Percentiles rank a stretch among this genome's conserved stretches.
phyloP scores from a whole-genome alignment of 2,329 filamentous ascomycete genomes.

The Epichloe typhina region DNA sequence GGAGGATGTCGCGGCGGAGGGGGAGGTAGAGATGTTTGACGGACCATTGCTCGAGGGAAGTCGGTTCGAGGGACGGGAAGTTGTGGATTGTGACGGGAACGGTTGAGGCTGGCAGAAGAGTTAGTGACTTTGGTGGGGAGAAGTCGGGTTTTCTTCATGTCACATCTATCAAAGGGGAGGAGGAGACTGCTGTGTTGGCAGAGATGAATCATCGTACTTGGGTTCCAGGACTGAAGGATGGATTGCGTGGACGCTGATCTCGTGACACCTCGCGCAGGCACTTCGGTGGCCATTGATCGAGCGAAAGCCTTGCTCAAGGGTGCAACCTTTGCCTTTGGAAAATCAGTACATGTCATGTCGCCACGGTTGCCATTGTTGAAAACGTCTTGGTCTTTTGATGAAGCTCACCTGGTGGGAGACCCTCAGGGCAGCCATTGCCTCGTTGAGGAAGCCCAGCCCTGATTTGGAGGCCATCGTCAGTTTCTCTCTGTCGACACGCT shows the following conservation, averaged over 20 bases:
- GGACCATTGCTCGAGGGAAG: slow-evolving; percentile 63
- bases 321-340: slow-evolving; percentile 16
- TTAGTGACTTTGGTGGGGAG: background rate
- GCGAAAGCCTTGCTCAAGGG: slow-evolving; percentile 28
- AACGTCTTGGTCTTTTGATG: background rate
- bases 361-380: background rate
- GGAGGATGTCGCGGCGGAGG: slow-evolving; percentile 84
- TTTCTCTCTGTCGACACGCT: background rate
- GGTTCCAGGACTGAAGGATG: slow-evolving; percentile 30
- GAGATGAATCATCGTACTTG: slow-evolving; percentile 20
- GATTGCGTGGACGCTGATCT: slow-evolving; percentile 20
- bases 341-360: background rate
- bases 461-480: slow-evolving; percentile 16
- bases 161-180: background rate
- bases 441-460: slow-evolving; percentile 35
- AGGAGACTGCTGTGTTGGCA: background rate
- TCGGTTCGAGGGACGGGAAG: slow-evolving; percentile 82
- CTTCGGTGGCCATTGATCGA: slow-evolving; percentile 44
- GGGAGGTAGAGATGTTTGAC: slow-evolving; percentile 76
- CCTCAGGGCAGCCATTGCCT: slow-evolving; percentile 38
- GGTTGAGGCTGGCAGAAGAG: slow-evolving; percentile 32
- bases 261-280: slow-evolving; percentile 25
- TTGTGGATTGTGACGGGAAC: slow-evolving; percentile 77
- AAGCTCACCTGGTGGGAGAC: slow-evolving; percentile 26
- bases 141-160: too few species aligned